Evolutionary conservation across 148 eudicot genomes (phyloP).

Genomic region (Suaeda aralocaspica): DNA sequence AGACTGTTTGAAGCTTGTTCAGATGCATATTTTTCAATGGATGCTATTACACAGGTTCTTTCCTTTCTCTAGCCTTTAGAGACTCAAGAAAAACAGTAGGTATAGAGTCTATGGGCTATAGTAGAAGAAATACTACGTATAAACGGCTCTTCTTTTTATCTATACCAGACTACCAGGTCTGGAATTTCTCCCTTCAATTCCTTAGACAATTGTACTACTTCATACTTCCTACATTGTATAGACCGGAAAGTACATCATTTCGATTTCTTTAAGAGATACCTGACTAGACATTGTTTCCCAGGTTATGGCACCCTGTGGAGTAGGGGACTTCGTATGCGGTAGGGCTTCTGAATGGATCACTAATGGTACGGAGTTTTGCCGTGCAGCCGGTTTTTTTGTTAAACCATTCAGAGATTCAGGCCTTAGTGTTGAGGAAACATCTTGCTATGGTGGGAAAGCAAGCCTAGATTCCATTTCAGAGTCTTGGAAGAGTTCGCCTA

Average conservation of each 20-base stretch:
- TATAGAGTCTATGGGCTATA: neutral
- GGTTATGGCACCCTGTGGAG: conserved; percentile 92
- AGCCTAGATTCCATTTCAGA: conserved; percentile 76
- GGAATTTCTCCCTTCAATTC: neutral
- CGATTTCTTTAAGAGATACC: conserved; percentile 12
- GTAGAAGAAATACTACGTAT: neutral
- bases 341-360: conserved; percentile 89
- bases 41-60: conserved; percentile 74
- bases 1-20: conserved; percentile 75
- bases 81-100: neutral
- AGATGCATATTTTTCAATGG: conserved; percentile 75
- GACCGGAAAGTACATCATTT: neutral
- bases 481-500: conserved; percentile 56
- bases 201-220: neutral
- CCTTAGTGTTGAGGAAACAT: conserved; percentile 38
- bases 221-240: neutral
- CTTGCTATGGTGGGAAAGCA: conserved; percentile 87
- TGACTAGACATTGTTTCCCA: conserved; percentile 37
- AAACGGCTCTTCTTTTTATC: neutral
- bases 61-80: neutral
- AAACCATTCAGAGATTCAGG: conserved; percentile 35
- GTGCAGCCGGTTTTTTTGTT: conserved; percentile 80
- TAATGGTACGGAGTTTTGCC: conserved; percentile 96
- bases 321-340: conserved; percentile 88
- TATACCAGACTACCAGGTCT: neutral